Evolutionary conservation across 2,329 filamentous ascomycete genomes (phyloP).

Genomic region (Nigrospora osmanthi): DNA sequence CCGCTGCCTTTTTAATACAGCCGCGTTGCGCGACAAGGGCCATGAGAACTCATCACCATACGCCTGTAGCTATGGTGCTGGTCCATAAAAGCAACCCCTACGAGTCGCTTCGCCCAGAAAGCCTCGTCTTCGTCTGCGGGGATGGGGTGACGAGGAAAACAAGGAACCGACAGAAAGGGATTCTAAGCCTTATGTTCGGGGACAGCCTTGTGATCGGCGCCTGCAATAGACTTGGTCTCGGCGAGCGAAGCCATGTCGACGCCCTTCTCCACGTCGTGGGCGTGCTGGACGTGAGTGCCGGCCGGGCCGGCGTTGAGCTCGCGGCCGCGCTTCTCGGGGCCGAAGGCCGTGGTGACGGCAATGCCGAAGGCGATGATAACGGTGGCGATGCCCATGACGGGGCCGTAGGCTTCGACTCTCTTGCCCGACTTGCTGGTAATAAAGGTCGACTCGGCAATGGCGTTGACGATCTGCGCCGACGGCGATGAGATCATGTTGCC

Average conservation of each 20-base stretch:
- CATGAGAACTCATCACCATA: no score
- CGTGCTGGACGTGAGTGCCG: constrained; percentile 25
- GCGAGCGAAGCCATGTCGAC: constrained; percentile 14
- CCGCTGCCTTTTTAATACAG: no score
- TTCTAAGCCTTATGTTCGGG: no score
- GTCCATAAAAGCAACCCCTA: no score
- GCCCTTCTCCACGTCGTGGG: constrained; percentile 17
- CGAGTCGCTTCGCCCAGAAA: no score
- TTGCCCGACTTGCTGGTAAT: constrained; percentile 47
- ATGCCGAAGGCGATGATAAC: constrained; percentile 70
- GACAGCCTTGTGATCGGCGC: not conserved
- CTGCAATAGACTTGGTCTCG: not conserved
- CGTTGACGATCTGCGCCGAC: constrained; percentile 35
- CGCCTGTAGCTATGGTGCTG: no score
- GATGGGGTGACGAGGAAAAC: no score
- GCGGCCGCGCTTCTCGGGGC: constrained; percentile 66
- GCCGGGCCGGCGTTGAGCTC: constrained; percentile 52
- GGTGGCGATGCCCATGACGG: constrained; percentile 67
- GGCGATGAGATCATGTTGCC: not conserved
- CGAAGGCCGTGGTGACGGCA: constrained; percentile 57
- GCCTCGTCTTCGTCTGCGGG: no score
- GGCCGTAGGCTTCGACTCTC: constrained; percentile 61
- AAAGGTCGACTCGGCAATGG: constrained; percentile 55
- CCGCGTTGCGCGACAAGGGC: no score
- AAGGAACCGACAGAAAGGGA: no score